Evolutionary conservation across 129 eudicot species (phyloP).

Genomic region (Artemisia annua): DNA sequence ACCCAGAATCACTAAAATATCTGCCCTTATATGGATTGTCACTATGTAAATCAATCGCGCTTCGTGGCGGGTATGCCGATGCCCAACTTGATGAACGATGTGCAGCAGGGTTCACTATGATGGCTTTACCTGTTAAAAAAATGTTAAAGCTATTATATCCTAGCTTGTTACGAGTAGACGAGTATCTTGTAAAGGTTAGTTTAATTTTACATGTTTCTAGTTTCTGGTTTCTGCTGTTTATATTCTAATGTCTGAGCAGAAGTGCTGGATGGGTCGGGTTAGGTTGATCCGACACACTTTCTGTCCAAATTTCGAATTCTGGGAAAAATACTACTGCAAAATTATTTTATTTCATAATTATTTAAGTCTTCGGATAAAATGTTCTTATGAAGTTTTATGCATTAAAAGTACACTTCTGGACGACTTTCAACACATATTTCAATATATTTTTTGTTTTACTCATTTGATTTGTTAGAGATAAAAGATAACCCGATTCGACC

Average conservation of each 20-base stretch:
- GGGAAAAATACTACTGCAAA: neutral
- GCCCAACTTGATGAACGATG: constrained; percentile 92
- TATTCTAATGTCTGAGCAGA: neutral
- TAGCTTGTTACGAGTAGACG: constrained; percentile 74
- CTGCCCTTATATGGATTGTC: constrained; percentile 78
- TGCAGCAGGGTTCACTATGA: constrained; percentile 93
- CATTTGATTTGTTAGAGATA: neutral
- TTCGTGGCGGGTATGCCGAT: constrained; percentile 93
- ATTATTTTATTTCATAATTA: neutral
- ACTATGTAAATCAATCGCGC: constrained; percentile 70
- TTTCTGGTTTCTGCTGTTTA: constrained; percentile 7
- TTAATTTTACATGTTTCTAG: constrained; percentile 1
- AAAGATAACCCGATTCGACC: neutral
- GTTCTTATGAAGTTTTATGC: neutral
- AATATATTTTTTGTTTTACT: neutral
- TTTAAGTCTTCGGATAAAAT: neutral
- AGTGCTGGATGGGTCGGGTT: neutral
- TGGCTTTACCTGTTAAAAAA: constrained; percentile 89
- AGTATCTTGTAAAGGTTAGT: constrained; percentile 67
- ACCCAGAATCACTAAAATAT: constrained; percentile 88
- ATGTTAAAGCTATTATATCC: constrained; percentile 87
- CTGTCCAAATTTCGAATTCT: neutral
- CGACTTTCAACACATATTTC: neutral
- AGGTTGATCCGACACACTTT: neutral
- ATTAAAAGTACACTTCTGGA: neutral